Base-by-base conservation (phyloP, 2,329 filamentous ascomycete genomes). In the Penicillium sp. region DNA sequence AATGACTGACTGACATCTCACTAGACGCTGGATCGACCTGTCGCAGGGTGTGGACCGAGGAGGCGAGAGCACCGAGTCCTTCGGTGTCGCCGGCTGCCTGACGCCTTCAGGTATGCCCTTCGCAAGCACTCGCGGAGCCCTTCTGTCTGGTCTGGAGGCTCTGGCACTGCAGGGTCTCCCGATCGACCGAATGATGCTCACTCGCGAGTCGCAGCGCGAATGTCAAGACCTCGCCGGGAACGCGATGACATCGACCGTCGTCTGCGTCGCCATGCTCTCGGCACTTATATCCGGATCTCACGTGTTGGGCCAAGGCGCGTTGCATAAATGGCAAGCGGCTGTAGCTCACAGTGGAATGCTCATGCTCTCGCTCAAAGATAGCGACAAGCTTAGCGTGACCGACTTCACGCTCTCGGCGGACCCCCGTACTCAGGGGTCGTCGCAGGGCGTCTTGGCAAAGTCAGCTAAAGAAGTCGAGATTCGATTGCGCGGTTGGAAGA, bases 191-290 rank as follows among this genome's bases (percentile, higher is more conserved):
- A 65, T 89, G 8, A 65, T 78, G 0, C 69, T 87, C n/a, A 79
- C 75, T 0, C 72, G 73, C 6, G 80, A 89, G 50, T 74, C 71
- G 0, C 70, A 80, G 31, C 60, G 64, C 1, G 67, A 88, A 12
- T 66, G 85, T 2, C 77, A 81, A 45, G 77, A 87, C 47, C 65
- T 90, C 2, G 83, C 82, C 2, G 85, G 85, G 0, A 90, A 92
- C 56, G 85, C 85, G 0, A 90, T 90, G 85, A 79, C 76, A 1
- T 78, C 77, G 0, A 83, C 84, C 0, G 81, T 87, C 1, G 77
- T 88, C 7, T 82, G 80, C 2, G 70, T 75, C 1, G 74, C 76
- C 0, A 71, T 84, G 1, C 51, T 85, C 2, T 67, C 77, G 1
- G 72, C 77, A 0, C 58, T 89, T 1, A 71, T 79, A 25, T 55